phyloP scores from a whole-genome alignment of 2,329 filamentous ascomycete species.

The Leptographium wingfieldii region DNA sequence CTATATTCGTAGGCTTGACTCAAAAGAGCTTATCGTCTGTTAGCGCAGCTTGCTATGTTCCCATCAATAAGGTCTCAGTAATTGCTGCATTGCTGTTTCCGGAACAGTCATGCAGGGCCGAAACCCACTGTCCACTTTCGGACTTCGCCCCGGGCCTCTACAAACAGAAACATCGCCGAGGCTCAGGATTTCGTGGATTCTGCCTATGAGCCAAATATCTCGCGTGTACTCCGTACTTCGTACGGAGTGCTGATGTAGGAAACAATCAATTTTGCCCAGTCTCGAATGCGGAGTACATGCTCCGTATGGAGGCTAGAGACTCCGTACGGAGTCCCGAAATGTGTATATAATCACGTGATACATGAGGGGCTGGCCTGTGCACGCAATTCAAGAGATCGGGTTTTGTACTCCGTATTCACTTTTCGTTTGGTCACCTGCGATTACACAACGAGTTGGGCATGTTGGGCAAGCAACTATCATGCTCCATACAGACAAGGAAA shows the following conservation, averaged over 20 bases:
- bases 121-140: background rate
- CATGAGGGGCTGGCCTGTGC: background rate
- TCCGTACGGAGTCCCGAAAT: background rate
- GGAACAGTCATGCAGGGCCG: background rate
- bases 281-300: too few species aligned
- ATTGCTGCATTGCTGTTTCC: background rate
- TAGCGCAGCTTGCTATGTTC: background rate
- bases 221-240: too few species aligned
- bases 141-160: background rate
- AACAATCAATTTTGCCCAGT: too few species aligned
- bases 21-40: background rate
- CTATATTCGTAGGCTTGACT: background rate
- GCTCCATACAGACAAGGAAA: background rate
- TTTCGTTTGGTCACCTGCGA: background rate
- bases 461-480: background rate
- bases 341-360: background rate
- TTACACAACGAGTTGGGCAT: background rate
- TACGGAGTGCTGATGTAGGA: too few species aligned
- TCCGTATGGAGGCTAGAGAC: background rate
- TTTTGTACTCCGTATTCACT: background rate
- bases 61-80: background rate
- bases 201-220: background rate
- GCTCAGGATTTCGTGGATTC: background rate
- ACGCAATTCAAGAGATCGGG: background rate
- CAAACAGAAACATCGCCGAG: background rate